A percentile compares a stretch with the other conserved stretches of the same genome.
Evolutionary conservation across 768 basidiomycete genomes (phyloP).

Genomic region (Lactarius akahatsu): DNA sequence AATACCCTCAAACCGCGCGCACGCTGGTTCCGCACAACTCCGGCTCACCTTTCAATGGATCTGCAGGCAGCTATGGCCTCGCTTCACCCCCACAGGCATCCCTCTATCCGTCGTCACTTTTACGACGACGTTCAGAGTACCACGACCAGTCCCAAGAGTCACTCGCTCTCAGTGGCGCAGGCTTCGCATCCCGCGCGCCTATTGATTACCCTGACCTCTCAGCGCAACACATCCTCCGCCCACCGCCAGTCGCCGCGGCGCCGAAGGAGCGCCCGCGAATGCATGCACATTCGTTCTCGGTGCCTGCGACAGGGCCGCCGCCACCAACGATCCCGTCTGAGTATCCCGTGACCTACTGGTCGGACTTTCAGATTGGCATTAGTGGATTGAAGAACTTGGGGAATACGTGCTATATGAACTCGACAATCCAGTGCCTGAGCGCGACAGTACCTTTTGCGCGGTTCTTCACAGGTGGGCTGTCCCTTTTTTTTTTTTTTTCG

Average conservation of each 20-base stretch:
- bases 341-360: conserved; percentile 84
- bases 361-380: conserved; percentile 72
- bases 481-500: conserved; percentile 10
- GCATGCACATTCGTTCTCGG: conserved; percentile 40
- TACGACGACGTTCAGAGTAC: conserved; percentile 73
- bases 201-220: conserved; percentile 83
- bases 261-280: conserved; percentile 70
- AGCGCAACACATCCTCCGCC: conserved; percentile 61
- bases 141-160: conserved; percentile 76
- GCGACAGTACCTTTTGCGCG: conserved; percentile 91
- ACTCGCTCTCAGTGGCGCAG: conserved; percentile 37
- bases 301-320: conserved; percentile 44
- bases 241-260: conserved; percentile 76
- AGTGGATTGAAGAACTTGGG: conserved; percentile 92
- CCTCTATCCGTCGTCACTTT: conserved; percentile 72
- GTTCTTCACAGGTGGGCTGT: conserved; percentile 78
- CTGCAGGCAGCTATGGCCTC: conserved; percentile 41
- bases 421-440: conserved; percentile 93
- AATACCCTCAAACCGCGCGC: conserved; percentile 52
- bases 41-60: conserved; percentile 43
- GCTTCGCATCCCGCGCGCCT: conserved; percentile 46
- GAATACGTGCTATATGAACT: conserved; percentile 99
- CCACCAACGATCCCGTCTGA: conserved; percentile 70
- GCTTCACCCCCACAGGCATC: conserved; percentile 80
- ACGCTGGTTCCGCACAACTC: conserved; percentile 41